A percentile compares a stretch with the other conserved stretches of the same genome.
Evolutionary conservation across 1,284 basidiomycete genomes (phyloP).

Genomic region (Ganoderma sinense): DNA sequence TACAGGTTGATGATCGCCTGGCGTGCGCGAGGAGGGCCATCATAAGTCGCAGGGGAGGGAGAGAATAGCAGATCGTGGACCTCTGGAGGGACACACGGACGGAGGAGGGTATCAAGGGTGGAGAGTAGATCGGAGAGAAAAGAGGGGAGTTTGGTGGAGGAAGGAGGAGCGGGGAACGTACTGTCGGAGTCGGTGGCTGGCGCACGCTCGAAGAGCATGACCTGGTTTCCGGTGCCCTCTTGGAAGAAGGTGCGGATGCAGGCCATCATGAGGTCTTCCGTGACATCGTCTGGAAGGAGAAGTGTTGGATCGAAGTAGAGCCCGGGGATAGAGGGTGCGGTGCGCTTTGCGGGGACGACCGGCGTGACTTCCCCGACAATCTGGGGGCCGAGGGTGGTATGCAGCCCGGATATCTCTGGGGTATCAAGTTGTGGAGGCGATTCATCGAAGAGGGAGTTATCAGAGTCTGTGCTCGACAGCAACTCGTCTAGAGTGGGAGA

Average conservation of each 20-base stretch:
- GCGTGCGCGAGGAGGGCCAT: conserved; percentile 53
- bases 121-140: conserved; percentile 62
- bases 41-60: conserved; percentile 28
- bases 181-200: conserved; percentile 5
- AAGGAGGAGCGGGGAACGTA: background rate
- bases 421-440: conserved; percentile 19
- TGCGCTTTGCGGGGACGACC: conserved; percentile 39
- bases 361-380: conserved; percentile 14
- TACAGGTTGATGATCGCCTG: conserved; percentile 87
- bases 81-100: conserved; percentile 52
- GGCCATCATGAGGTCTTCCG: conserved; percentile 54
- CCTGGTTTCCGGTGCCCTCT: conserved; percentile 62
- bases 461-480: conserved; percentile 31
- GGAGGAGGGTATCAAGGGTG: conserved; percentile 55
- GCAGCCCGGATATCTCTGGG: conserved; percentile 13
- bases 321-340: conserved; percentile 64
- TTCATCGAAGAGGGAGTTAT: conserved; percentile 55
- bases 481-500: conserved; percentile 25
- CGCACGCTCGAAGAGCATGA: conserved; percentile 79
- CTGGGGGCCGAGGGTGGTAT: background rate
- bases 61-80: conserved; percentile 65
- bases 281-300: conserved; percentile 56
- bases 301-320: conserved; percentile 66
- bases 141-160: conserved; percentile 54
- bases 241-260: conserved; percentile 69